Evolutionary conservation across 1,284 basidiomycete species (phyloP).

Genomic region (Cystobasidium slooffiae): DNA sequence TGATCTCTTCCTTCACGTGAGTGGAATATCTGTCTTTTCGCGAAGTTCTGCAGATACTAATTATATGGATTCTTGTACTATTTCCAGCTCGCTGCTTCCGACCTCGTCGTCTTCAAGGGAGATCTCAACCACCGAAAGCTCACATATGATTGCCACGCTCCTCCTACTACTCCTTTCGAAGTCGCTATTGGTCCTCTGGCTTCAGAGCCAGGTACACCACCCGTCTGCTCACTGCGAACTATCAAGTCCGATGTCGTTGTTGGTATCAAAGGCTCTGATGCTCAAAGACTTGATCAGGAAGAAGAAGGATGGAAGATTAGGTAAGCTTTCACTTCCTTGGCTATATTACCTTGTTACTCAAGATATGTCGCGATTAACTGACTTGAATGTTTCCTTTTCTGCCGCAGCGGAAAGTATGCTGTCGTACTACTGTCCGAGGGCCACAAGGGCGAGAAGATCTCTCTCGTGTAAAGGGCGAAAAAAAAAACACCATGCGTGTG

Average conservation of each 20-base stretch:
- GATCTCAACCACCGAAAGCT: conserved; percentile 86
- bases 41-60: not conserved
- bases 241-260: conserved; percentile 65
- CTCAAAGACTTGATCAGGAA: conserved; percentile 78
- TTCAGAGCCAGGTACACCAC: conserved; percentile 83
- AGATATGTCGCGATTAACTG: not conserved
- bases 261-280: conserved; percentile 67
- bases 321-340: not conserved
- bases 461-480: too few relatives aligned
- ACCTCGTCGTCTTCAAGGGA: conserved; percentile 95
- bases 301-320: conserved; percentile 98
- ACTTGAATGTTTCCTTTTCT: not conserved
- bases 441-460: conserved; percentile 62
- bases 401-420: conserved; percentile 62
- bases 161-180: conserved; percentile 86
- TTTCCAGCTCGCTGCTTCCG: conserved; percentile 71
- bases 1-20: conserved; percentile 26
- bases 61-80: not conserved
- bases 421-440: conserved; percentile 83
- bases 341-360: too few relatives aligned
- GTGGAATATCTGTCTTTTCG: not conserved
- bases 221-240: conserved; percentile 62
- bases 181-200: conserved; percentile 93
- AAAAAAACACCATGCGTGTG: too few relatives aligned
- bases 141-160: conserved; percentile 91